Evolutionary conservation across 805 yeast species (phyloP).

Genomic region (Starmerella gropengiesseri): DNA sequence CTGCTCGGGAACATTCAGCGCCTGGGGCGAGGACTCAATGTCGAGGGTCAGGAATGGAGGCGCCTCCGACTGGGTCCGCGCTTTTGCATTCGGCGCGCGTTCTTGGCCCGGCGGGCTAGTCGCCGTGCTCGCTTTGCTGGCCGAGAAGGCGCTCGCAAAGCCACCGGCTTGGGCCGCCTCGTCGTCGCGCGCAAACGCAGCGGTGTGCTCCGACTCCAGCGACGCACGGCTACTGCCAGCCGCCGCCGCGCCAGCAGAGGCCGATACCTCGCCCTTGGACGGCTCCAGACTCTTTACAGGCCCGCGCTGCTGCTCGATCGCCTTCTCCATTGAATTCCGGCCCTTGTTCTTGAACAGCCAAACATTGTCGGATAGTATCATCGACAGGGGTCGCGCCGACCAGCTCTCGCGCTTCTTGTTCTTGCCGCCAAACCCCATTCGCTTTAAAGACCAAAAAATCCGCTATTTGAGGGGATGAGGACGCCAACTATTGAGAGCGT

Average conservation of each 20-base stretch:
- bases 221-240: too few relatives aligned
- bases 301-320: constrained; percentile 7
- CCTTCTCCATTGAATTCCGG: constrained; percentile 9
- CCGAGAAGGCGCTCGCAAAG: too few relatives aligned
- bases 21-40: constrained; percentile 8
- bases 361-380: constrained; percentile 20
- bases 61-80: neutral
- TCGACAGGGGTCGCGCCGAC: constrained; percentile 21
- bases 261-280: neutral
- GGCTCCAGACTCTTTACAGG: neutral
- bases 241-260: neutral
- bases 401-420: constrained; percentile 18
- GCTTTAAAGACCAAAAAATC: too few relatives aligned
- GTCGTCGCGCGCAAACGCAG: too few relatives aligned
- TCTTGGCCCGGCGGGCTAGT: neutral
- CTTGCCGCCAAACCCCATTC: constrained; percentile 17
- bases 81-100: neutral
- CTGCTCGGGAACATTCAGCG: constrained; percentile 12
- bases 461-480: too few relatives aligned
- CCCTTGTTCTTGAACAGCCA: constrained; percentile 13
- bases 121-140: too few relatives aligned
- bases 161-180: too few relatives aligned
- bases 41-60: constrained; percentile 18
- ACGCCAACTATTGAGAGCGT: too few relatives aligned
- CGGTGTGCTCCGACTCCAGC: too few relatives aligned